phyloP scores from a whole-genome alignment of 2,329 filamentous ascomycete genomes.

The Penicillium nordicum region DNA sequence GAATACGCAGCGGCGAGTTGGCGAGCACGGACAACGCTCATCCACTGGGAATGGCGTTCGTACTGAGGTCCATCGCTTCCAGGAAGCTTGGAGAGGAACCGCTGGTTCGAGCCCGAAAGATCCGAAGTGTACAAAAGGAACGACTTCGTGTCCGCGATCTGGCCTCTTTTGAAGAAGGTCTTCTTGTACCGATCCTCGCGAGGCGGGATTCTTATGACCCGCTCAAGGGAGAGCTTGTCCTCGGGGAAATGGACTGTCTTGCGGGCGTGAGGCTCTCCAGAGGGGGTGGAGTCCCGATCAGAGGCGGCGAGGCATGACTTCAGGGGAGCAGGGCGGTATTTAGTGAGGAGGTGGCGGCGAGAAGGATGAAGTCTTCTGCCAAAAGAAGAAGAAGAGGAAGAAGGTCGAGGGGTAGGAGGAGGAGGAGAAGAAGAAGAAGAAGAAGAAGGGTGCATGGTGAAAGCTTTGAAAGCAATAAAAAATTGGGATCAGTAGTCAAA shows the following conservation, averaged over 20 bases:
- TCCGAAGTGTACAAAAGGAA: not conserved
- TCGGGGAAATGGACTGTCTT: constrained; percentile 1
- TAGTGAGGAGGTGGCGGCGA: not conserved
- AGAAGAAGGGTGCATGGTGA: not conserved
- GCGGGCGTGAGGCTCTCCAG: not conserved
- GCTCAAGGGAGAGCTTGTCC: not conserved
- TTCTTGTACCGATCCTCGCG: not conserved
- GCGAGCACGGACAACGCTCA: not conserved
- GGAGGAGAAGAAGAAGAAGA: not conserved
- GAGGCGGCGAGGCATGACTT: not conserved
- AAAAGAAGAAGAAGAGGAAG: not conserved
- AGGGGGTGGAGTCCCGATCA: not conserved
- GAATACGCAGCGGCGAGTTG: not conserved
- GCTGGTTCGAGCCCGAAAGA: not conserved
- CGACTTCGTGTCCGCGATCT: not conserved
- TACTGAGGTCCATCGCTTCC: not conserved
- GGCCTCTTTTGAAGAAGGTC: not conserved
- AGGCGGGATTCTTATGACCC: not conserved
- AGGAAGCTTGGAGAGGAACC: not conserved
- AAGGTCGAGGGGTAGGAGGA: too few species aligned
- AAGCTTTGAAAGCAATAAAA: not conserved
- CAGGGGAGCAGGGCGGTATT: not conserved
- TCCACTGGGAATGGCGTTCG: not conserved
- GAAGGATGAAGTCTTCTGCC: not conserved
- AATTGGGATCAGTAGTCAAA: not conserved